A percentile compares a stretch with the other conserved stretches of the same genome.
Evolutionary conservation across 2,329 filamentous ascomycete species (phyloP).

Genomic region (Monilinia aucupariae): DNA sequence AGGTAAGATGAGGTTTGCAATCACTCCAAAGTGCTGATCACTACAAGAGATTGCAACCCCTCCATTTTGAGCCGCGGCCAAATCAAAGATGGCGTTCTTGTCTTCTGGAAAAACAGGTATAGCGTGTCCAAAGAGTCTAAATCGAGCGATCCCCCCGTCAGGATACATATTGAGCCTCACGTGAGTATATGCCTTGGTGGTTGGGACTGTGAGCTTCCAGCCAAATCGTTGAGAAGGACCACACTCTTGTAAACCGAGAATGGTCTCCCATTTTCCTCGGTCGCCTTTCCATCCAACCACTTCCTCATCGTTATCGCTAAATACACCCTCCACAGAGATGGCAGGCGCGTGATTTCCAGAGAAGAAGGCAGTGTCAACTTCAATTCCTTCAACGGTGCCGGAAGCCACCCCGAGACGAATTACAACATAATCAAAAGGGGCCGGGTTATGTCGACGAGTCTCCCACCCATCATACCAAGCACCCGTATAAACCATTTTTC

Average conservation of each 20-base stretch:
- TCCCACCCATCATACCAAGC: conserved; percentile 71
- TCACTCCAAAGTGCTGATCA: conserved; percentile 80
- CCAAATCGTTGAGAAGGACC: conserved; percentile 68
- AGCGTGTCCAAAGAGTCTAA: conserved; percentile 70
- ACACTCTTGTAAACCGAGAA: conserved; percentile 64
- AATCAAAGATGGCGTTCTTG: conserved; percentile 61
- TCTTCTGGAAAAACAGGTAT: conserved; percentile 70
- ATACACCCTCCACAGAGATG: conserved; percentile 72
- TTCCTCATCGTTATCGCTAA: conserved; percentile 59
- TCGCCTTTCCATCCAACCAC: conserved; percentile 56
- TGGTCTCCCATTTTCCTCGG: conserved; percentile 63
- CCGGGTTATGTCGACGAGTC: conserved; percentile 59
- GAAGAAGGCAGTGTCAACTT: conserved; percentile 79
- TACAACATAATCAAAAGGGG: conserved; percentile 61
- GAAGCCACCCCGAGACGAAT: conserved; percentile 63
- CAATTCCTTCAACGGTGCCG: conserved; percentile 66
- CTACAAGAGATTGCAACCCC: conserved; percentile 70
- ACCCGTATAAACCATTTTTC: conserved; percentile 64
- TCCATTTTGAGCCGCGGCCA: conserved; percentile 73
- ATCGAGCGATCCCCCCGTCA: conserved; percentile 76
- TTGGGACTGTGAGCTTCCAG: conserved; percentile 59
- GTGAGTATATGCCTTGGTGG: conserved; percentile 68
- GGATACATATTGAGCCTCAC: conserved; percentile 80
- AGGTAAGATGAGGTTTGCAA: conserved; percentile 73
- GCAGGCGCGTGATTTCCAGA: conserved; percentile 76